phyloP scores from a whole-genome alignment of 441 rosid species.

The Populus hybrid region DNA sequence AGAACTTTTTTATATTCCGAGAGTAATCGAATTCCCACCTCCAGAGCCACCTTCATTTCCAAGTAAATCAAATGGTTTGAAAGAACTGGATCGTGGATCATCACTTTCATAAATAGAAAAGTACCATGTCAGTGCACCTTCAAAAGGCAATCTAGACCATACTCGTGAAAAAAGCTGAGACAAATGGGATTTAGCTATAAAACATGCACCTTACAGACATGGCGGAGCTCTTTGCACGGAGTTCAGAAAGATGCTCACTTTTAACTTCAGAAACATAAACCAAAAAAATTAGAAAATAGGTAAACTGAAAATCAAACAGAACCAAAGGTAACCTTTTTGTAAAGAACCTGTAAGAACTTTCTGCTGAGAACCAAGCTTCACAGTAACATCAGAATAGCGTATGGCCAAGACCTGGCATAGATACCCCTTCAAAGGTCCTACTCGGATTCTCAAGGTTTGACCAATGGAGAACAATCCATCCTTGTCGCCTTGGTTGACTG shows the following conservation, averaged over 20 bases:
- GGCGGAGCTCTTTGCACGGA: conserved; percentile 62
- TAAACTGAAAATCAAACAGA: neutral
- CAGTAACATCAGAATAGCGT: conserved; percentile 76
- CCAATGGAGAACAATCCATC: conserved; percentile 74
- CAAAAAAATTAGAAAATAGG: conserved; percentile 8
- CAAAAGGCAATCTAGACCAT: conserved; percentile 12
- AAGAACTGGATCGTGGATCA: conserved; percentile 53
- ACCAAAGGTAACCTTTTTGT: conserved; percentile 5
- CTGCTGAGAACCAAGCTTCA: conserved; percentile 87
- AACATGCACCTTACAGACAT: conserved; percentile 43
- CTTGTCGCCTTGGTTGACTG: conserved; percentile 69
- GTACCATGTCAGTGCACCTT: conserved; percentile 25
- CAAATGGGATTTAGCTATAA: conserved; percentile 12
- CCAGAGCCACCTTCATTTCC: conserved; percentile 63
- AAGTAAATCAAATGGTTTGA: conserved; percentile 62
- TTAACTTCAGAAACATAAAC: conserved; percentile 53
- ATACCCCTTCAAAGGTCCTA: conserved; percentile 93
- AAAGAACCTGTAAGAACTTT: conserved; percentile 74
- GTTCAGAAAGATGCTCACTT: conserved; percentile 84
- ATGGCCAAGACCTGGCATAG: conserved; percentile 84
- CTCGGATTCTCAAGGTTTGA: conserved; percentile 85
- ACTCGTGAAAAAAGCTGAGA: conserved; percentile 6
- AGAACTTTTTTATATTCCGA: neutral
- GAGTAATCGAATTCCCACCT: conserved; percentile 44
- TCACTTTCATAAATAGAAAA: conserved; percentile 44